Base-by-base conservation (phyloP, 768 basidiomycete genomes). In the Hortiboletus campestris region DNA sequence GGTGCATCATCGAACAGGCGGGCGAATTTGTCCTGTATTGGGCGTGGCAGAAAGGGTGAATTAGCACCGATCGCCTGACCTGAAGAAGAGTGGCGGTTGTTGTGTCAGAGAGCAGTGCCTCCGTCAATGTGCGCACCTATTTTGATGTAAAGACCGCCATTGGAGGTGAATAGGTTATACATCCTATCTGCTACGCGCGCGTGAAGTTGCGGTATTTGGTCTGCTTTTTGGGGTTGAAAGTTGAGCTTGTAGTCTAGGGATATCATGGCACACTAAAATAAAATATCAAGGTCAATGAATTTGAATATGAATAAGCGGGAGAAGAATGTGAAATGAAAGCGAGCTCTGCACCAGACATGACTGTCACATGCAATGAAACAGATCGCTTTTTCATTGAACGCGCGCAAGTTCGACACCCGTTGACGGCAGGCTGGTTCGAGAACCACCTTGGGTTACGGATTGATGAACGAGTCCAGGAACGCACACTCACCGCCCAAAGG, bases 1-100 rank as follows among this genome's bases (percentile, higher is more conserved):
- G 94, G 94, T 0, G 94, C 93, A 45, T 89, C 85, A 61, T 96
- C 95, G 62, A 95, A 95, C 3, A 97, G 78, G 55, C 80, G 84
- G 2, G 84, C 80, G 63, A 97, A 94, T 53, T 88, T 90, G 63
- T 82, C 78, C 64, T 93, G 86, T 74, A 94, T 88, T 6, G 93
- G 84, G 55, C 80, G 81, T 0, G 94, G 95, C 8, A 98, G 80
- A 2, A 96, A 69, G 0, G 89, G 89, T 6, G 92, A 87, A 73
- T 95, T 95, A 12, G 90, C 87, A 8, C 87, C 93, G 56, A 92
- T 84, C 5, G 85, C 84, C 70, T 91, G 91, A 6, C 88, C 86
- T 77, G 42, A 9, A 42, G 28, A 25, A 19, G 47, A 31, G 7
- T n/a, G n/a, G 38, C 34, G 22, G 22, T 34, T 1, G 16, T 40